Conservation (phyloP, 2,329 filamentous ascomycete genomes). For the Emericellopsis cladophorae region DNA sequence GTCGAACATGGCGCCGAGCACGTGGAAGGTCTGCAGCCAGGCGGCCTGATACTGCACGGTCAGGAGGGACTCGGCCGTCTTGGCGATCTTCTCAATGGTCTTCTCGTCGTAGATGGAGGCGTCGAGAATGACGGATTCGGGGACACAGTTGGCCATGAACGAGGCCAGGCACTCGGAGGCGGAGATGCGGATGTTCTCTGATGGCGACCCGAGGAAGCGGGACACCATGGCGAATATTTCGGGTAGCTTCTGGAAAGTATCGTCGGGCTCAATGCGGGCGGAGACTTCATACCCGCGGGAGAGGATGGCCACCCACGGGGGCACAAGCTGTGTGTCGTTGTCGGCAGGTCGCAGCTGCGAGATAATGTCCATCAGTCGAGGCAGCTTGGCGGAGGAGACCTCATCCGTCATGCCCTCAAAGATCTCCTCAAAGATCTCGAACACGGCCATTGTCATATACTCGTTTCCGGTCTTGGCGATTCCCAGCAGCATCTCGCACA, state of each 20-base stretch:
- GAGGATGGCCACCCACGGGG: slow-evolving; percentile 91
- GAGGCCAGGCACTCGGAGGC: slow-evolving; percentile 92
- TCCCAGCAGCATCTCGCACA: slow-evolving; percentile 79
- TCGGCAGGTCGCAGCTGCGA: slow-evolving; percentile 81
- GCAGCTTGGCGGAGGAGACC: slow-evolving; percentile 77
- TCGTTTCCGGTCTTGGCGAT: slow-evolving; percentile 88
- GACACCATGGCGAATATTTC: slow-evolving; percentile 72
- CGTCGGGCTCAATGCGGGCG: slow-evolving; percentile 74
- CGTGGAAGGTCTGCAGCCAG: slow-evolving; percentile 89
- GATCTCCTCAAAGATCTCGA: slow-evolving; percentile 95
- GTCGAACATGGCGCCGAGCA: slow-evolving; percentile 79
- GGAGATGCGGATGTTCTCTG: slow-evolving; percentile 87
- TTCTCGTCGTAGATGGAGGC: slow-evolving; percentile 92
- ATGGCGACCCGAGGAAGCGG: slow-evolving; percentile 71
- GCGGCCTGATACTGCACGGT: slow-evolving; percentile 87
- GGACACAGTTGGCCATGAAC: slow-evolving; percentile 82
- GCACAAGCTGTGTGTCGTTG: slow-evolving; percentile 88
- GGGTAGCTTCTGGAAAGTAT: slow-evolving; percentile 84
- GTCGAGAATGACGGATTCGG: slow-evolving; percentile 69
- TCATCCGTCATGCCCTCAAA: slow-evolving; percentile 86
- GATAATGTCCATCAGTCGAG: slow-evolving; percentile 80
- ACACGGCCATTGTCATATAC: slow-evolving; percentile 90
- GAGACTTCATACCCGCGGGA: slow-evolving; percentile 92
- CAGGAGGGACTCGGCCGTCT: slow-evolving; percentile 59
- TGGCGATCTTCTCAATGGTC: slow-evolving; percentile 67